Base-by-base conservation (phyloP, 2,329 filamentous ascomycete species). In the Mollisia scopiformis region DNA sequence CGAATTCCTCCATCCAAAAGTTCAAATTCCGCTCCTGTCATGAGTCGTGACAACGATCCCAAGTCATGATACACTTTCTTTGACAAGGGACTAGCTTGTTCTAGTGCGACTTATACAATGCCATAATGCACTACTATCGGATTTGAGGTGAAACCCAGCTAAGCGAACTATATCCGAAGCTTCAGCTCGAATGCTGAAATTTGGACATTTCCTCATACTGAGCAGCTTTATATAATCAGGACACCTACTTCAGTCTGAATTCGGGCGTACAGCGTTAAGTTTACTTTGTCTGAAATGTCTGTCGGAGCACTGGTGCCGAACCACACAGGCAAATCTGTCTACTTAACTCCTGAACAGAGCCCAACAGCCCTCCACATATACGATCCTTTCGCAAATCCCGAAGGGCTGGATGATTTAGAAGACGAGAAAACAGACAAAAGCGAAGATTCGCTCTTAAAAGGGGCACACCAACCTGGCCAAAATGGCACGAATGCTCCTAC, bases 311-410 rank as follows among this genome's bases (percentile, higher is more conserved):
- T 58, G 33, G 55, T 58, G 7, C 46, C 55, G 11, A 37, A 52
- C 33, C 55, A 31, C 6, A 58, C 55, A 31, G 55, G 47, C 10
- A 52, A 58, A 19, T 30, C 55, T 2, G 28, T 58, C 11, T 52
- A 58, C 35, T n/a, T 33, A 25, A 58, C 55, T 7, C 47, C 55
- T 2, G 6, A 33, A 27, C 55, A 51, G 33, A 58, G 55, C 30
- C 55, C 55, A 25, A 52, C 14, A 25, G 47, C 31, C 2, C 19
- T 23, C 14, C 19, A 37, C 8, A 27, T 43, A 10, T 31, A 51
- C 23, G 33, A 52, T 52, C 46, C 46, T 1, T 58, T 58, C 25
- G 30, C 21, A 16, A 58, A 58, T 31, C 46, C 14, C 14, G 46
- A 58, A 27, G 30, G 30, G 8, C 19, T n/a, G 13, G 21, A 21